Base-by-base conservation (phyloP, 1,284 basidiomycete genomes). In the Moesziomyces sp. region DNA sequence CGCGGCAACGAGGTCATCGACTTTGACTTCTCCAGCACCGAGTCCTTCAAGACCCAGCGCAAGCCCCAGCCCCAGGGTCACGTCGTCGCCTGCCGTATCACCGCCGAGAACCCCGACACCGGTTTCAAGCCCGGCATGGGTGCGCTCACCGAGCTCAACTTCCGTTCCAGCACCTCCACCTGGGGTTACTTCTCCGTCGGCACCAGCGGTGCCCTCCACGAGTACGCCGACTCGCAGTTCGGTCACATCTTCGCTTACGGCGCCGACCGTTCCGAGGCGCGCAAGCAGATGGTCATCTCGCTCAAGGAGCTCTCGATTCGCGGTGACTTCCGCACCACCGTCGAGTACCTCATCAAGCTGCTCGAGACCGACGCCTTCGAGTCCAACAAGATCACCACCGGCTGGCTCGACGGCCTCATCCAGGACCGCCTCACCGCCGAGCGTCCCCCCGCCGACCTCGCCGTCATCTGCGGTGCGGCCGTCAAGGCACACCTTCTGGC, bases 61-160 rank as follows among this genome's bases (percentile, higher is more conserved):
- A 97, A 94, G 86, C 97, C 97, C 49, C 89, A 89, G 59, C 96
- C 97, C 64, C 98, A 97, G 86, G 97, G 97, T 38, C 97, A 99
- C 85, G 97, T 99, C 78, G 93, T 99, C 76, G 97, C 97, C 48
- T 97, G 98, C 78, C 95, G 97, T 84, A 99, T 99, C 86, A 99
- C 97, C 5, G 96, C 96, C 46, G 97, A 99, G 87, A 99, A 99
- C 86, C 97, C 97, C 23, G 97, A 99, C 83, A 96, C 96, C 18
- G 97, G 97, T n/a, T 99, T 99, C 89, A 99, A 99, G 86, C 97
- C 97, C 3, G 98, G 96, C 9, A 96, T 93, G 16, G 97, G 97
- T 80, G 91, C 92, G 46, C 88, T 99, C 14, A 94, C 97, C 84
- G 97, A 99, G 85, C 92, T 99, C 82, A 99, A 99, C 86, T 99